Evolutionary conservation across 2,329 filamentous ascomycete genomes (phyloP).

Genomic region (Cryphonectria parasitica): DNA sequence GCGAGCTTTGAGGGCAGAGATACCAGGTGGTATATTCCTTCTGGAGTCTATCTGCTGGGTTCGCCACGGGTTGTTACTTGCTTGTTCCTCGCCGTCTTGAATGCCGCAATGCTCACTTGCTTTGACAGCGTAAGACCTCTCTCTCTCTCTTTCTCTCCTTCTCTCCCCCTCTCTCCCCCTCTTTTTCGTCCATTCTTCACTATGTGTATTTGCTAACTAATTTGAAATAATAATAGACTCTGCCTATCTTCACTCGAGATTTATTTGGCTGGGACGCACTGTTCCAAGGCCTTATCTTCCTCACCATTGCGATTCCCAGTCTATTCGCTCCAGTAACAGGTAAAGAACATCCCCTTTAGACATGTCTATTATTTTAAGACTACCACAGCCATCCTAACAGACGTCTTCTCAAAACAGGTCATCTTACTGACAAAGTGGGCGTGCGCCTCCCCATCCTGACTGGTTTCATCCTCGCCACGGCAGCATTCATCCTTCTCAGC

Average conservation of each 20-base stretch:
- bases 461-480: conserved; percentile 11
- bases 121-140: conserved; percentile 6
- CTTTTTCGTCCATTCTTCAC: no score
- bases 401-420: neutral
- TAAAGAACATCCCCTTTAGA: neutral
- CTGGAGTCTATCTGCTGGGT: conserved; percentile 6
- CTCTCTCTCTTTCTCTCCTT: no score
- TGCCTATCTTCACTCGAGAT: conserved; percentile 5
- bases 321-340: conserved; percentile 6
- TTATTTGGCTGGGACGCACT: conserved; percentile 13
- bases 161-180: no score
- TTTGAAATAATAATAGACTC: neutral
- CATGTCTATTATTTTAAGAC: no score
- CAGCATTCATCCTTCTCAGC: conserved; percentile 8
- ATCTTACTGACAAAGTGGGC: conserved; percentile 13
- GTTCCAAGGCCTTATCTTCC: conserved; percentile 11
- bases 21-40: neutral
- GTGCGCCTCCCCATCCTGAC: conserved; percentile 5
- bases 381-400: no score
- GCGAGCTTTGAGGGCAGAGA: neutral
- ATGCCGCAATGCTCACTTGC: conserved; percentile 11
- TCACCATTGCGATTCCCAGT: conserved; percentile 9
- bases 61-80: conserved; percentile 8
- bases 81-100: conserved; percentile 8
- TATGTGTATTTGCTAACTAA: no score